Evolutionary conservation across 2,329 filamentous ascomycete genomes (phyloP).

Genomic region (Venturia aucupariae): DNA sequence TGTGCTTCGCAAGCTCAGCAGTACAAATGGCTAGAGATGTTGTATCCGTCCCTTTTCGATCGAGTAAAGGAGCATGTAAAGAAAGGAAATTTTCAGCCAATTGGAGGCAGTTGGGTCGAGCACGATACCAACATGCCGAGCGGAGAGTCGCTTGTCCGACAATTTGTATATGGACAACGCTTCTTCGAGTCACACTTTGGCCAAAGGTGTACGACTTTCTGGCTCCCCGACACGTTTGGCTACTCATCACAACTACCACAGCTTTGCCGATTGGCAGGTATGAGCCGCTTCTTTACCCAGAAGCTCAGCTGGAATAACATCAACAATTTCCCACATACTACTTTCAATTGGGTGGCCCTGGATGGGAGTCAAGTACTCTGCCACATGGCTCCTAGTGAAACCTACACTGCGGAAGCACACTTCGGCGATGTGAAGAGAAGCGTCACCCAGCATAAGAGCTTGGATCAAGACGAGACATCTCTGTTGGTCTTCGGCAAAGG

Average conservation of each 20-base stretch:
- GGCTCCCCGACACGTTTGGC: slow-evolving; percentile 96
- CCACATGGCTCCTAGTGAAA: slow-evolving; percentile 94
- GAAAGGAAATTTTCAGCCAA: slow-evolving; percentile 83
- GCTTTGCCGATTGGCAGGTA: slow-evolving; percentile 84
- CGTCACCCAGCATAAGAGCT: slow-evolving; percentile 84
- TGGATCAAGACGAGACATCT: slow-evolving; percentile 86
- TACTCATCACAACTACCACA: slow-evolving; percentile 94
- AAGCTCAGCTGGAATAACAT: slow-evolving; percentile 99
- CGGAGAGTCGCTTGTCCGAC: slow-evolving; percentile 84
- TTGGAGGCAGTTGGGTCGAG: slow-evolving; percentile 97
- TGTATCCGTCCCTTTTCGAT: slow-evolving; percentile 82
- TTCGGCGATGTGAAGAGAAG: slow-evolving; percentile 92
- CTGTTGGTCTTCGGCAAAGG: slow-evolving; percentile 93
- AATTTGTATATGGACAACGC: slow-evolving; percentile 91
- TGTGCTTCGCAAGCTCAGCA: slow-evolving; percentile 91
- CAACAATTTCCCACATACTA: slow-evolving; percentile 97
- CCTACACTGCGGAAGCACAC: slow-evolving; percentile 88
- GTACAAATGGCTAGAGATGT: slow-evolving; percentile 90
- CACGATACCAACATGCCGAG: slow-evolving; percentile 97
- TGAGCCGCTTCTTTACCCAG: slow-evolving; percentile 94
- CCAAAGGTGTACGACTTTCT: slow-evolving; percentile 81
- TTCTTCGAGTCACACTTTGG: slow-evolving; percentile 94
- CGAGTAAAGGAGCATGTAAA: slow-evolving; percentile 87
- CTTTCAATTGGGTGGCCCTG: slow-evolving; percentile 95
- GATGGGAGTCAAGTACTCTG: slow-evolving; percentile 96